These are phyloP conservation scores for Triadica sebifera DNA, from an alignment of 345 rosid genomes.

Conservation along the genomic window DNA sequence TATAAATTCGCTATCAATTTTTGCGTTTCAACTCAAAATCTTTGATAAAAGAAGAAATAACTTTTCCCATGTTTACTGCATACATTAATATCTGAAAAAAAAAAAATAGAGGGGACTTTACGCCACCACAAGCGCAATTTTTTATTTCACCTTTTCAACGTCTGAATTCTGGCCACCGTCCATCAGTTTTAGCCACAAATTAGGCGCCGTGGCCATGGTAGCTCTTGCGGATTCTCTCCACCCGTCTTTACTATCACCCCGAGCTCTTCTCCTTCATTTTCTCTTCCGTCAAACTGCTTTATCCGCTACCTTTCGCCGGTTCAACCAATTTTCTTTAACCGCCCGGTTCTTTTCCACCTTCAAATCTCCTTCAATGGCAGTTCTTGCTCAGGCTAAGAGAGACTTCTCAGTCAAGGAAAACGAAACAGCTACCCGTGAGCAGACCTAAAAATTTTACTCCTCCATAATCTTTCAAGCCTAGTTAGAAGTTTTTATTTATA, in stretches of 20 bases:
- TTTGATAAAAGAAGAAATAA: too few relatives aligned
- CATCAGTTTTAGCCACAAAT: not conserved
- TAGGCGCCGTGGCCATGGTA: not conserved
- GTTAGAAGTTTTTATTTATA: not conserved
- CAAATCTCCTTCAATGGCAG: not conserved
- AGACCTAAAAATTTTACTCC: not conserved
- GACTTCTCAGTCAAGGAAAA: conserved; percentile 9
- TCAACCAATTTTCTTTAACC: not conserved
- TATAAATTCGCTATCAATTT: too few relatives aligned
- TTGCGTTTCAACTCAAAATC: too few relatives aligned
- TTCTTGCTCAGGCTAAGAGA: conserved; percentile 27
- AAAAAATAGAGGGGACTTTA: too few relatives aligned
- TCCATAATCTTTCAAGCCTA: not conserved
- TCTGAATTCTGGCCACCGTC: not conserved
- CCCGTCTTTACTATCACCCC: not conserved
- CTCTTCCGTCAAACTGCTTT: not conserved
- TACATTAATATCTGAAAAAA: too few relatives aligned
- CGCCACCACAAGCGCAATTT: too few relatives aligned
- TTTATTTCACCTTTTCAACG: too few relatives aligned
- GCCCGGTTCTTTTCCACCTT: conserved; percentile 6
- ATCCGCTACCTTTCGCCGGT: not conserved
- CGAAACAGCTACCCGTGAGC: conserved; percentile 20
- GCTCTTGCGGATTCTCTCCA: not conserved
- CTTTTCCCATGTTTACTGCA: too few relatives aligned
- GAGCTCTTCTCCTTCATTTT: conserved; percentile 9